phyloP scores from a whole-genome alignment of 139 green algal species.

The Asterochloris erici region DNA sequence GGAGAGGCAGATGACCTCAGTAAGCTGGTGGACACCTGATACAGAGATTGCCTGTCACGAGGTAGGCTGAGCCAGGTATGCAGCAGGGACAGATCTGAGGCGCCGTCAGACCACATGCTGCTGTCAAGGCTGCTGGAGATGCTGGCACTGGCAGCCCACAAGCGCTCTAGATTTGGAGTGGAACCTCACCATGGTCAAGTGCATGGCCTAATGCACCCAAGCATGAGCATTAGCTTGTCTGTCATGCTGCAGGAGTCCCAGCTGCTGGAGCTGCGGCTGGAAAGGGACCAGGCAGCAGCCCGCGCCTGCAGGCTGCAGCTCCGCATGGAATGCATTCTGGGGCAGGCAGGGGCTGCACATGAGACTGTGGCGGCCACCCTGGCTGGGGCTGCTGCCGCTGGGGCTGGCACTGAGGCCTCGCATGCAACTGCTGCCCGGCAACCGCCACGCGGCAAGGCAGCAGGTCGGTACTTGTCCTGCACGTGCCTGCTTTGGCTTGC shows the following conservation, averaged over 20 bases:
- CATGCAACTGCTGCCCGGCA: neutral
- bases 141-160: too few species aligned
- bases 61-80: neutral
- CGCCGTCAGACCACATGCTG: neutral
- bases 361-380: neutral
- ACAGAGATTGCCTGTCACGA: neutral
- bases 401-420: neutral
- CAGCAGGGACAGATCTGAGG: neutral
- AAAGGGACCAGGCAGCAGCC: slow-evolving; percentile 32
- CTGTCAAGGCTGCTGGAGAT: neutral
- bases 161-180: too few species aligned
- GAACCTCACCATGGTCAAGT: too few species aligned
- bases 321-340: slow-evolving; percentile 23
- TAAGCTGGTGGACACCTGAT: neutral
- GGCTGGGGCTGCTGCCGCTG: neutral
- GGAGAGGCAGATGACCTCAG: neutral
- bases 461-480: neutral
- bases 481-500: neutral
- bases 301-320: slow-evolving; percentile 21
- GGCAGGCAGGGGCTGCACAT: neutral
- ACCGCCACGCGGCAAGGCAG: neutral
- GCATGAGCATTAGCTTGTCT: neutral
- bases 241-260: slow-evolving; percentile 15
- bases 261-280: slow-evolving; percentile 30
- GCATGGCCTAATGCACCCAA: neutral